phyloP scores from a whole-genome alignment of 148 eudicot species.

The Beta vulgaris region DNA sequence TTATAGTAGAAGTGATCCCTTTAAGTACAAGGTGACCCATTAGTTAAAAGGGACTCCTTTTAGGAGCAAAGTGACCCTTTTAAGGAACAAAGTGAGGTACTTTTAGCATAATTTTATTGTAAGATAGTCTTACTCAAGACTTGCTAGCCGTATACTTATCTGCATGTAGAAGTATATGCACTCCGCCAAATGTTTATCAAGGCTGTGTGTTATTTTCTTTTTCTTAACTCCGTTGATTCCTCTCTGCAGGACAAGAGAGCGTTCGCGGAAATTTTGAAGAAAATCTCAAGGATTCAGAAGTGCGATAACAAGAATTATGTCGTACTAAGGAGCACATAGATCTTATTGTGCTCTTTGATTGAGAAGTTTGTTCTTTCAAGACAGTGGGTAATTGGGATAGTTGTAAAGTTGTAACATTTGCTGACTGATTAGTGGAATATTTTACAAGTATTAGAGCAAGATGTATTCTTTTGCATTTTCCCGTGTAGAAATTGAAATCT shows the following conservation, averaged over 20 bases:
- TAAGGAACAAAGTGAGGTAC: too few species aligned
- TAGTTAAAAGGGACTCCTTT: too few species aligned
- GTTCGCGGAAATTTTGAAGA: conserved; percentile 74
- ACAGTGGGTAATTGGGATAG: background rate
- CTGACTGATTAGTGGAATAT: background rate
- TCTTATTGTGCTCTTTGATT: background rate
- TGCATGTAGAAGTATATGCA: too few species aligned
- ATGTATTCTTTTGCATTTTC: background rate
- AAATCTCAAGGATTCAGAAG: conserved; percentile 86
- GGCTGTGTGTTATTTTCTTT: background rate
- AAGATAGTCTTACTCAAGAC: too few species aligned
- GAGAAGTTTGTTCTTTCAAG: background rate
- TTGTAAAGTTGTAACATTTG: background rate
- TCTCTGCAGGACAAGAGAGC: conserved; percentile 82
- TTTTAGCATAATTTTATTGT: too few species aligned
- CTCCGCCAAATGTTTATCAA: background rate
- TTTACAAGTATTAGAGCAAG: background rate
- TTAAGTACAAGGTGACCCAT: too few species aligned
- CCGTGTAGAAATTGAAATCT: background rate
- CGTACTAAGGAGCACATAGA: conserved; percentile 53
- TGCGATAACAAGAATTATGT: conserved; percentile 60
- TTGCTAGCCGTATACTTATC: background rate
- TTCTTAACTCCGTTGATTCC: background rate
- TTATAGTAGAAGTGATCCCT: too few species aligned
- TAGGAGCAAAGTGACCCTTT: too few species aligned